phyloP scores from a whole-genome alignment of 805 yeast species.

The Suhomyces sp. region DNA sequence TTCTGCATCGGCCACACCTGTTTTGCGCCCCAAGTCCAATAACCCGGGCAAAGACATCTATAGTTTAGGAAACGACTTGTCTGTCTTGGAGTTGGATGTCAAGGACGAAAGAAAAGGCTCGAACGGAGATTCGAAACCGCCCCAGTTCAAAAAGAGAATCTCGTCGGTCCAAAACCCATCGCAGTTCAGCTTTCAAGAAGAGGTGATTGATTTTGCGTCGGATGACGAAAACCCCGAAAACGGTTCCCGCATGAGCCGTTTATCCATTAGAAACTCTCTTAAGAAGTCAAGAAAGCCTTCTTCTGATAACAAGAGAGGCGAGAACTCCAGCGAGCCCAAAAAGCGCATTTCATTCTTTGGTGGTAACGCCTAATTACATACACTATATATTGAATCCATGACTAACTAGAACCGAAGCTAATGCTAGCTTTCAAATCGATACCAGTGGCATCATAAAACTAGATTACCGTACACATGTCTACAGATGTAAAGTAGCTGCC shows the following conservation, averaged over 20 bases:
- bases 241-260: constrained; percentile 36
- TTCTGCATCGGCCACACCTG: constrained; percentile 16
- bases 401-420: neutral
- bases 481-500: too few species aligned
- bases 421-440: too few species aligned
- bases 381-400: neutral
- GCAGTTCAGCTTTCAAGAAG: constrained; percentile 36
- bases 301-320: constrained; percentile 18
- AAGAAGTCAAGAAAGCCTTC: constrained; percentile 23
- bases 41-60: constrained; percentile 3
- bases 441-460: too few species aligned
- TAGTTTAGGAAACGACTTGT: constrained; percentile 13
- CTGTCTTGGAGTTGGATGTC: constrained; percentile 26
- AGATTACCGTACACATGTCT: too few species aligned
- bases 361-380: neutral
- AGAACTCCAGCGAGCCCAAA: constrained; percentile 15
- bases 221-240: constrained; percentile 42
- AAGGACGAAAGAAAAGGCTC: constrained; percentile 13
- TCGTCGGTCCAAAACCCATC: constrained; percentile 27
- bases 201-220: constrained; percentile 45
- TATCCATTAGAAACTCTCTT: constrained; percentile 39
- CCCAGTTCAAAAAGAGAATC: constrained; percentile 32
- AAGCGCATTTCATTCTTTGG: constrained; percentile 26
- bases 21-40: constrained; percentile 11
- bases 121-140: constrained; percentile 6